A percentile compares a stretch with the other conserved stretches of the same genome.
Conservation (phyloP, 805 yeast genomes). For the Ogataea nonfermentans region DNA sequence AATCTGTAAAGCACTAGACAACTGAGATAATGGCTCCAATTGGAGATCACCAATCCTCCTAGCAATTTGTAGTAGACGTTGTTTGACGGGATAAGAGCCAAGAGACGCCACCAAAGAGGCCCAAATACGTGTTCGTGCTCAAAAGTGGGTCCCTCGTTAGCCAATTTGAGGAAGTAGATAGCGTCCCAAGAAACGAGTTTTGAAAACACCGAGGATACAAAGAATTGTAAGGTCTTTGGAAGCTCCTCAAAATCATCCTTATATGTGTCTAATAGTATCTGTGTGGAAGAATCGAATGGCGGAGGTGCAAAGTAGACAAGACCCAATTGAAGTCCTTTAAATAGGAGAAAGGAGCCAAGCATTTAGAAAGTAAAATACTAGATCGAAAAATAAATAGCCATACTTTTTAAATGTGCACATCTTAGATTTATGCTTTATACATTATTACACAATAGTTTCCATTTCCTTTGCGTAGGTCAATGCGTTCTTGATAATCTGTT, state of each 20-base stretch:
- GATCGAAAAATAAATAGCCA: conserved; percentile 1
- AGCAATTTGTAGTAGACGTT: conserved; percentile 46
- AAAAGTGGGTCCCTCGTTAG: conserved; percentile 49
- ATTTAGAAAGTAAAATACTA: conserved; percentile 13
- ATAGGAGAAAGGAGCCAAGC: conserved; percentile 24
- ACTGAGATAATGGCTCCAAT: conserved; percentile 50
- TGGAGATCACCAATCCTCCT: conserved; percentile 49
- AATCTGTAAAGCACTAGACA: conserved; percentile 48
- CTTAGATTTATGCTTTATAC: not conserved
- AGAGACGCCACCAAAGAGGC: conserved; percentile 65
- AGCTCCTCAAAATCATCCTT: conserved; percentile 12
- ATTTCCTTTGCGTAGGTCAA: conserved; percentile 85
- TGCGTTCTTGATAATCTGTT: conserved; percentile 63
- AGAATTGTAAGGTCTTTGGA: conserved; percentile 1
- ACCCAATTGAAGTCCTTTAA: conserved; percentile 39
- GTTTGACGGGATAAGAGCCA: conserved; percentile 21
- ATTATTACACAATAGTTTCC: conserved; percentile 75
- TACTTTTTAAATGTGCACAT: not conserved
- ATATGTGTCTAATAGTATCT: conserved; percentile 33
- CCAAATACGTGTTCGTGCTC: conserved; percentile 94
- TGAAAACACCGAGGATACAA: conserved; percentile 36
- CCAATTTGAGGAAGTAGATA: conserved; percentile 66
- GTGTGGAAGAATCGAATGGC: conserved; percentile 50
- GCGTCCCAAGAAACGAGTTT: conserved; percentile 81
- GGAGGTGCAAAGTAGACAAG: conserved; percentile 41